Conservation (phyloP, 768 basidiomycete species). For the Pulveroboletus sp. region DNA sequence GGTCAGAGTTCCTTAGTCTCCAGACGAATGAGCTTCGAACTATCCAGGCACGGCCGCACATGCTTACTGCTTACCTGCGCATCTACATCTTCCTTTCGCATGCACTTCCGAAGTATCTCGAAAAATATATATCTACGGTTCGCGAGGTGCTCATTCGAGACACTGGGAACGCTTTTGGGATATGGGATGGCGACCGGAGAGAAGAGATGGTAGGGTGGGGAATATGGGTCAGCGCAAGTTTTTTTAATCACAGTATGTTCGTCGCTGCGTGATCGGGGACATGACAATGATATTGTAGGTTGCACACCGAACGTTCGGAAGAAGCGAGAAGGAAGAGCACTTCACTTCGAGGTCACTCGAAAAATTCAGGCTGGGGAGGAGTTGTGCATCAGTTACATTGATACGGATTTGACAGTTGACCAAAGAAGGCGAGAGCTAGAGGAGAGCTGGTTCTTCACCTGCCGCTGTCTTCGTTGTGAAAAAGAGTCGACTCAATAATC, state of each 20-base stretch:
- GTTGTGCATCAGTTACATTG: constrained; percentile 55
- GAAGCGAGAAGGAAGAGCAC: constrained; percentile 37
- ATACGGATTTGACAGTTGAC: constrained; percentile 26
- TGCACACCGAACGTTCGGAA: constrained; percentile 52
- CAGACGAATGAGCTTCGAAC: constrained; percentile 55
- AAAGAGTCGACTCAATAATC: constrained; percentile 8
- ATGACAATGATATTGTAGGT: constrained; percentile 31
- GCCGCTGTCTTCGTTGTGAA: constrained; percentile 45
- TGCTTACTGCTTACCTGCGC: constrained; percentile 48
- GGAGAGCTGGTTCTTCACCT: constrained; percentile 55
- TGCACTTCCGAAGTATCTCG: constrained; percentile 27
- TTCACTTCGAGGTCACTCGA: constrained; percentile 44
- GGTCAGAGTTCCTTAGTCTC: constrained; percentile 49
- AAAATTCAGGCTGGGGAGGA: constrained; percentile 48
- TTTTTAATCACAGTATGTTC: constrained; percentile 63
- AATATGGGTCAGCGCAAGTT: constrained; percentile 55
- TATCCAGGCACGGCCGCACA: constrained; percentile 42
- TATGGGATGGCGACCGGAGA: constrained; percentile 52
- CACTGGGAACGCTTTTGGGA: constrained; percentile 63
- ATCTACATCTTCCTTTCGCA: constrained; percentile 51
- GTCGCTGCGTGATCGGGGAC: not conserved
- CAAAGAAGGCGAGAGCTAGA: constrained; percentile 39
- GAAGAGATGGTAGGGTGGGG: constrained; percentile 64
- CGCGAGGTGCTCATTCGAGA: constrained; percentile 56
- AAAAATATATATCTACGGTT: constrained; percentile 39